phyloP scores from a whole-genome alignment of 441 rosid species.

The Jatropha multifida region DNA sequence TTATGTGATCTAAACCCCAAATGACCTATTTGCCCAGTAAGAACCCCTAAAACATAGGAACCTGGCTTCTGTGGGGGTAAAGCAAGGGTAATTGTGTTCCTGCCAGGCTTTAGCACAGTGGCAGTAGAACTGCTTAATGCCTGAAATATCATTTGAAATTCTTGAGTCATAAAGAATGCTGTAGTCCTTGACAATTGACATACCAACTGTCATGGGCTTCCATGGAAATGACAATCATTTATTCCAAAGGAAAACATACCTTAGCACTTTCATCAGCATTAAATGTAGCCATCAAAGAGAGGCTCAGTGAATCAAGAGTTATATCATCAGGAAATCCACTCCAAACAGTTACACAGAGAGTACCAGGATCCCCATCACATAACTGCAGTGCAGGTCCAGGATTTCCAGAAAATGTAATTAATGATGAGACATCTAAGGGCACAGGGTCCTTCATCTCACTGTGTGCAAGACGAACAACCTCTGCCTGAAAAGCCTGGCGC shows the following conservation, averaged over 20 bases:
- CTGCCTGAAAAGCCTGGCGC: constrained; percentile 93
- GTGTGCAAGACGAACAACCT: constrained; percentile 86
- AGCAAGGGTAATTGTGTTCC: constrained; percentile 63
- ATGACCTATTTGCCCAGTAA: constrained; percentile 94
- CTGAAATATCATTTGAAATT: constrained; percentile 48
- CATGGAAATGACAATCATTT: background rate
- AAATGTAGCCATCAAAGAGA: constrained; percentile 84
- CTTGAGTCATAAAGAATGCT: constrained; percentile 20
- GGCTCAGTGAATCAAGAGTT: constrained; percentile 89
- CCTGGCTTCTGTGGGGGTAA: constrained; percentile 96
- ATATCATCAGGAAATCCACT: constrained; percentile 99
- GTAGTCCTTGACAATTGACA: background rate
- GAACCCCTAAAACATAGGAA: constrained; percentile 93
- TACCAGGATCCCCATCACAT: constrained; percentile 98
- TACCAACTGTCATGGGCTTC: background rate
- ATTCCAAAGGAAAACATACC: constrained; percentile 47
- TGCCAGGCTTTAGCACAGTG: constrained; percentile 70
- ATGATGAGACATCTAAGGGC: constrained; percentile 90
- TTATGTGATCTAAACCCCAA: constrained; percentile 96
- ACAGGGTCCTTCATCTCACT: constrained; percentile 95
- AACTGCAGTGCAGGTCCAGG: constrained; percentile 84
- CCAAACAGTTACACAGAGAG: constrained; percentile 86
- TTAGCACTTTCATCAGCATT: constrained; percentile 90
- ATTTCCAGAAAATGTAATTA: constrained; percentile 95
- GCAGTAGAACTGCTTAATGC: constrained; percentile 75